Evolutionary conservation across 2,329 filamentous ascomycete species (phyloP).

Genomic region (Penicillium sp.): DNA sequence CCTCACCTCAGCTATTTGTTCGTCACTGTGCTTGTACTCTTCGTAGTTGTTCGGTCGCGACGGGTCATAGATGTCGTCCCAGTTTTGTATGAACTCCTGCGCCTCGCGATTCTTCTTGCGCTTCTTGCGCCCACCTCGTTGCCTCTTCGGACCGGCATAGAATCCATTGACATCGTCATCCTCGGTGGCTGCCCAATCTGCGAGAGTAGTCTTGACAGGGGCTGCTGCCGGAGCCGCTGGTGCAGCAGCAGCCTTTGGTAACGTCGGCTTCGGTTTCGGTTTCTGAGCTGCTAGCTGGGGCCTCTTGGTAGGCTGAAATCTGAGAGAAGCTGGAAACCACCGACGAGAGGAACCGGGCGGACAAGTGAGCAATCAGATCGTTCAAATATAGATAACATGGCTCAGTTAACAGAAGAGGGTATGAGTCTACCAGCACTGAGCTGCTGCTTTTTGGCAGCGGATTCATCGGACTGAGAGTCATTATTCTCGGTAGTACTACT

Average conservation of each 20-base stretch:
- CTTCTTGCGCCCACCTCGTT: constrained; percentile 69
- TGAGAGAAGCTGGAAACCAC: constrained; percentile 55
- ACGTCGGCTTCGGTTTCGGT: constrained; percentile 53
- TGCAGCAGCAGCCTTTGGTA: constrained; percentile 42
- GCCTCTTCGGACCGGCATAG: constrained; percentile 59
- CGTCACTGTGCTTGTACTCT: constrained; percentile 74
- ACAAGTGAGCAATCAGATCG: too few species aligned
- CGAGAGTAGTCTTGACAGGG: constrained; percentile 51
- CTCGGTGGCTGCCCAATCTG: constrained; percentile 72
- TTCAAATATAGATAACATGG: too few species aligned
- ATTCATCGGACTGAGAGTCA: constrained; percentile 42
- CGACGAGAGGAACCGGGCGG: too few species aligned
- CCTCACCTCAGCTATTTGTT: constrained; percentile 66
- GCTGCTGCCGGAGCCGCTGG: too few species aligned
- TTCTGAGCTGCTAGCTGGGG: constrained; percentile 58
- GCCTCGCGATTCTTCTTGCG: constrained; percentile 63
- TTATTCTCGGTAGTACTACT: too few species aligned
- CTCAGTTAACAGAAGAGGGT: too few species aligned
- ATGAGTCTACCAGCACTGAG: constrained; percentile 53
- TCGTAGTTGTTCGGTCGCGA: constrained; percentile 72
- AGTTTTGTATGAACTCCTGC: constrained; percentile 57
- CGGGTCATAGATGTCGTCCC: constrained; percentile 87
- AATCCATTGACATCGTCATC: too few species aligned
- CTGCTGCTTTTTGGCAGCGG: constrained; percentile 55
- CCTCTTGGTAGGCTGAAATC: constrained; percentile 78